phyloP scores from a whole-genome alignment of 768 basidiomycete species.

The Leccinellum albellum region DNA sequence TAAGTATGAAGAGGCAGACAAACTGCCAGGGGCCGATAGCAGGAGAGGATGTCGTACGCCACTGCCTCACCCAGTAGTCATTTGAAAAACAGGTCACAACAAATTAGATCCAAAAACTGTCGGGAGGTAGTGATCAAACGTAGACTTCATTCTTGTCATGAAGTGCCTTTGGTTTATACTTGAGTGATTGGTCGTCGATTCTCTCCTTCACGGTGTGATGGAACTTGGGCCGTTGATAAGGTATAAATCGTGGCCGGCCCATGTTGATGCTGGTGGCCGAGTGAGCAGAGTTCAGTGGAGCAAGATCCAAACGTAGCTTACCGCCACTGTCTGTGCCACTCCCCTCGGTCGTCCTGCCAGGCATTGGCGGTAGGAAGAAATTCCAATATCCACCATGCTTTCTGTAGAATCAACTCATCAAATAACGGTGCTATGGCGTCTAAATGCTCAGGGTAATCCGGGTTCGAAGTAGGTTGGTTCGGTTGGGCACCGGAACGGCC shows the following conservation, averaged over 20 bases:
- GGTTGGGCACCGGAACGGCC: background rate
- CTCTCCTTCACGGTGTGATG: constrained; percentile 62
- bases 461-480: background rate
- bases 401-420: constrained; percentile 44
- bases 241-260: constrained; percentile 54
- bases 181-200: constrained; percentile 42
- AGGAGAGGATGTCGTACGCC: no score
- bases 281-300: background rate
- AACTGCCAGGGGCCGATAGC: no score
- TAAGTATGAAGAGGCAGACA: no score
- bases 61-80: no score
- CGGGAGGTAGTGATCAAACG: constrained; percentile 23
- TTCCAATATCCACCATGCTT: constrained; percentile 72
- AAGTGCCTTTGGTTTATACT: constrained; percentile 56
- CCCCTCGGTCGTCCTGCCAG: constrained; percentile 54
- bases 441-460: constrained; percentile 11
- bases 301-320: constrained; percentile 37
- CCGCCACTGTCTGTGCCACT: constrained; percentile 55
- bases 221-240: constrained; percentile 47
- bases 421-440: constrained; percentile 47
- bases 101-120: background rate
- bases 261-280: constrained; percentile 36
- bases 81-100: no score
- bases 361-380: constrained; percentile 50
- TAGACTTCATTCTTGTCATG: constrained; percentile 47